Percentiles rank a stretch among this genome's conserved stretches.
Evolutionary conservation across 2,329 filamentous ascomycete species (phyloP).

Genomic region (Epichloe uncinata): DNA sequence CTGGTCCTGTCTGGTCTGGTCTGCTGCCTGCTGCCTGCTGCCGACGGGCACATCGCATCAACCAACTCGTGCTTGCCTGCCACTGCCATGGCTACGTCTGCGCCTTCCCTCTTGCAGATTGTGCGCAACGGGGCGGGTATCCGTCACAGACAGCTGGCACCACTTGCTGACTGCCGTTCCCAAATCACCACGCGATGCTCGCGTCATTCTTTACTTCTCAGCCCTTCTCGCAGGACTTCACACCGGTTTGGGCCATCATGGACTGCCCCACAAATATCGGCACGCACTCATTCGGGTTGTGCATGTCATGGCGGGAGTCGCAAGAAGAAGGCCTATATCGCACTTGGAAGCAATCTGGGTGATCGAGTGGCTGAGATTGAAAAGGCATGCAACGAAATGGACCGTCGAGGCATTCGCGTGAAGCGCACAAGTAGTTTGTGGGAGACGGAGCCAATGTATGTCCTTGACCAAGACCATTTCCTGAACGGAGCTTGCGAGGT

Average conservation of each 20-base stretch:
- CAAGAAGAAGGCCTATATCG: constrained; percentile 56
- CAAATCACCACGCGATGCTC: constrained; percentile 2
- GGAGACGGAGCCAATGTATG: constrained; percentile 96
- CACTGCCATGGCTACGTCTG: not conserved
- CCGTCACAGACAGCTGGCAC: not conserved
- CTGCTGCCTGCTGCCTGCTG: not conserved
- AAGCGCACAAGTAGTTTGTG: constrained; percentile 76
- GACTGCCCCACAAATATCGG: not conserved
- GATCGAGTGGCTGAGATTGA: constrained; percentile 79
- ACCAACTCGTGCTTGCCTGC: not conserved
- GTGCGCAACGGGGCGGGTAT: not conserved
- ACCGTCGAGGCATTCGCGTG: constrained; percentile 56
- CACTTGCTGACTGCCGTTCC: not conserved
- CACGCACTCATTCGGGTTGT: constrained; percentile 17
- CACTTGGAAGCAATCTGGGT: constrained; percentile 84
- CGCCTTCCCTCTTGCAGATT: not conserved
- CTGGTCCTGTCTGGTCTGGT: not conserved
- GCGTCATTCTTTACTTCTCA: not conserved
- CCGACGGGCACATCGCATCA: not conserved
- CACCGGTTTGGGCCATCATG: not conserved
- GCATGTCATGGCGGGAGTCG: constrained; percentile 21
- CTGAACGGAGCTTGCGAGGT: constrained; percentile 91
- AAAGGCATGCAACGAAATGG: constrained; percentile 66
- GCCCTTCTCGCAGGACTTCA: not conserved
- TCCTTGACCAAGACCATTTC: constrained; percentile 76